A percentile compares a stretch with the other conserved stretches of the same genome.
Conservation (phyloP, 1,284 basidiomycete genomes). For the Puccinia polysora region DNA sequence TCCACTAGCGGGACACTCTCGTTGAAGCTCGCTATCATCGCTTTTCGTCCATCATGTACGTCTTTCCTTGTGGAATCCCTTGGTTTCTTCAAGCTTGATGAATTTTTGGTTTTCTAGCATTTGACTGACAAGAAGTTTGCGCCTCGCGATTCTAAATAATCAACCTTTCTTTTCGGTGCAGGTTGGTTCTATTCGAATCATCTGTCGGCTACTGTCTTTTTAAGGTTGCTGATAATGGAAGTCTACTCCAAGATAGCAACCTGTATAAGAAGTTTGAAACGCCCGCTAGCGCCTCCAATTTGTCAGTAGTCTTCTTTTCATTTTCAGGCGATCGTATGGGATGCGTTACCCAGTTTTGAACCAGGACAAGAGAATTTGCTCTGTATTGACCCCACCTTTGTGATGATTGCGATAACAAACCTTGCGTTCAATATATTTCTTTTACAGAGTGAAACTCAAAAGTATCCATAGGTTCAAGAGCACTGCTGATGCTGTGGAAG, state of each 20-base stretch:
- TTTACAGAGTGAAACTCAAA: slow-evolving; percentile 83
- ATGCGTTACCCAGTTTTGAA: neutral
- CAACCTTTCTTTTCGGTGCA: slow-evolving; percentile 43
- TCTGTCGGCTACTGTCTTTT: slow-evolving; percentile 94
- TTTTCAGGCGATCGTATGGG: slow-evolving; percentile 1
- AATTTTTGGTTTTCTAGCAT: no score
- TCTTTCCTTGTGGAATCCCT: no score
- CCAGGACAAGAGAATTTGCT: neutral
- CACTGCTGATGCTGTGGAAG: slow-evolving; percentile 97
- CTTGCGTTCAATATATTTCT: no score
- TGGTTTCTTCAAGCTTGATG: no score
- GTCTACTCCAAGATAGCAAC: slow-evolving; percentile 71
- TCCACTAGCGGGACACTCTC: no score
- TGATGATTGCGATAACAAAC: no score
- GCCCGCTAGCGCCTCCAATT: slow-evolving; percentile 81
- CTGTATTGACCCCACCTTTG: slow-evolving; percentile 45
- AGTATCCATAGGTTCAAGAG: slow-evolving; percentile 94
- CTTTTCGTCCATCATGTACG: no score
- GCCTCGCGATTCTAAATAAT: neutral
- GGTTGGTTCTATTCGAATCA: slow-evolving; percentile 59
- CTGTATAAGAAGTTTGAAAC: slow-evolving; percentile 88
- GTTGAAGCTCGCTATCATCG: no score
- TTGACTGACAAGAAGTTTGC: no score
- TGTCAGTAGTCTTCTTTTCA: slow-evolving; percentile 62
- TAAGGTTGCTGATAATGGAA: slow-evolving; percentile 86